A percentile compares a stretch with the other conserved stretches of the same genome.
Evolutionary conservation across 805 yeast species (phyloP).

Genomic region (Kodamaea sagamina): DNA sequence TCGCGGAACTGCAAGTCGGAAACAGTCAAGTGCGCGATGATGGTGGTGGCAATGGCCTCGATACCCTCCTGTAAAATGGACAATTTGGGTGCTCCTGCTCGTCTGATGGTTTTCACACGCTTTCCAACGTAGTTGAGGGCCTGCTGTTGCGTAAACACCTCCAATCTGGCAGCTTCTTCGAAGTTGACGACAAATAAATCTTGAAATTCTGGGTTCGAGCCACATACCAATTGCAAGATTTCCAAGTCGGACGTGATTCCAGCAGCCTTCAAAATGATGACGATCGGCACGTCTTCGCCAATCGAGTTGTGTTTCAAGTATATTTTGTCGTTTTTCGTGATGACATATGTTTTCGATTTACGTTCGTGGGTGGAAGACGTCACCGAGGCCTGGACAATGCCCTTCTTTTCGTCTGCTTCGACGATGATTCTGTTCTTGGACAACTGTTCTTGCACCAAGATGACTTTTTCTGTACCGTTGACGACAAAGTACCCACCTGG

Average conservation of each 20-base stretch:
- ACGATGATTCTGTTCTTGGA: slow-evolving; percentile 97
- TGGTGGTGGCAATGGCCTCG: slow-evolving; percentile 93
- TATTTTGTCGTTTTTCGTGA: slow-evolving; percentile 85
- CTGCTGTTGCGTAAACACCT: slow-evolving; percentile 88
- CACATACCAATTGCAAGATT: slow-evolving; percentile 92
- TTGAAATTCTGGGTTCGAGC: slow-evolving; percentile 83
- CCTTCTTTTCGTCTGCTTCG: slow-evolving; percentile 94
- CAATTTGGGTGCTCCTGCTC: slow-evolving; percentile 79
- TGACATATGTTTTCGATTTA: slow-evolving; percentile 94
- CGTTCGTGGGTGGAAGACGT: slow-evolving; percentile 98
- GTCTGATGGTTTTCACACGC: slow-evolving; percentile 88
- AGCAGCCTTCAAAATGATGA: slow-evolving; percentile 88
- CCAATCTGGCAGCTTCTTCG: slow-evolving; percentile 87
- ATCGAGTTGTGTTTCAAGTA: slow-evolving; percentile 94
- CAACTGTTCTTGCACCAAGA: slow-evolving; percentile 93
- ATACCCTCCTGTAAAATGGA: slow-evolving; percentile 89
- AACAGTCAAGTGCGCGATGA: slow-evolving; percentile 92
- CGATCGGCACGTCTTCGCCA: slow-evolving; percentile 94
- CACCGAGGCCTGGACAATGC: slow-evolving; percentile 94
- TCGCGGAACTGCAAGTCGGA: slow-evolving; percentile 84
- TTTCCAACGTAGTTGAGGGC: slow-evolving; percentile 90
- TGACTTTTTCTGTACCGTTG: slow-evolving; percentile 97
- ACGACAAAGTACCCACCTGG: slow-evolving; percentile 99
- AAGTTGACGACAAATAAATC: slow-evolving; percentile 90
- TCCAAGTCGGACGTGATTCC: slow-evolving; percentile 92